Evolutionary conservation across 805 yeast genomes (phyloP), one percentile per base, ranked within the genome.

Genomic region (Monosporozyma servazzii): DNA sequence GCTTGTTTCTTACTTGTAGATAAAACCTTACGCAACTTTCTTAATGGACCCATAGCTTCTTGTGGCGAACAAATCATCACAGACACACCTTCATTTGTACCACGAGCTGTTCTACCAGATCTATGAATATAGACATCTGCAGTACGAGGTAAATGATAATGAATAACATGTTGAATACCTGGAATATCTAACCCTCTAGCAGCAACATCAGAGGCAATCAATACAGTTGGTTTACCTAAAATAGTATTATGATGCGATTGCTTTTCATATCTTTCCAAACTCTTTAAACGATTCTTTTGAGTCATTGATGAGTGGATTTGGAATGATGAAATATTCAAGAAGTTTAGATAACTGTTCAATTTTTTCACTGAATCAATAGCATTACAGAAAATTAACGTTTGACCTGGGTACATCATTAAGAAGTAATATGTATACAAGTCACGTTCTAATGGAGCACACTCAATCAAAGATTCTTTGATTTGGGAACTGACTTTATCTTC

Each of bases 31-130:
- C 91, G 74, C 51, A 91, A 75, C 68, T 86, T 88, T 61, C 80
- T 76, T 55, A 90, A 73, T 0, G 98, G 90, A 0, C 96, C 96
- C 51, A 88, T 76, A 0, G 95, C 88, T 64, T 93, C 99, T 54
- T 86, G 89, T 15, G 97, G 96, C 4, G 96, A 86, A 62, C 96
- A 88, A 50, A 93, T 73, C 79, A 89, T 82, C 48, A 93, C 84
- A 2, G 96, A 85, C n/a, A 93, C 96, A 74, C 99, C 99, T 64
- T 87, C 91, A 36, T 68, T 67, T 0, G 91, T 93, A 1, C 95
- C 97, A 74, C 99, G 84, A 0, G 96, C 98, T n/a, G 99, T 93
- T 77, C 99, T 82, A 54, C 99, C 99, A 1, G 96, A 87, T 67
- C 99, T 78, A 69, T 93, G 99, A 58, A 93, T 83, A 64, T 93